Conservation (phyloP, 345 rosid genomes). For the Sonneratia caseolaris region DNA sequence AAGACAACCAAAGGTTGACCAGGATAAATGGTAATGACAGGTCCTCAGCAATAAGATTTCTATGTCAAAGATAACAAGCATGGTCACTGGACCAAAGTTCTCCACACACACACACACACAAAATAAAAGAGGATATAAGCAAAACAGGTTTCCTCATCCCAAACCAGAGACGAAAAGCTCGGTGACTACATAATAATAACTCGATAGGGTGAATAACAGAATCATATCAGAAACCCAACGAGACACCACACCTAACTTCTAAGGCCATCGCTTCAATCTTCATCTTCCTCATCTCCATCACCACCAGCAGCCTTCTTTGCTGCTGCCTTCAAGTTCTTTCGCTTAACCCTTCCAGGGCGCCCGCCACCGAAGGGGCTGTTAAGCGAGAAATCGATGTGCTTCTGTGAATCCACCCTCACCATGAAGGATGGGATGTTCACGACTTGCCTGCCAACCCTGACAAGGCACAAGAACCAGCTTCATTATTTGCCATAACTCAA, state of each 20-base stretch:
- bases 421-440: conserved; percentile 40
- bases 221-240: background rate
- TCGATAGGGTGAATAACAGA: background rate
- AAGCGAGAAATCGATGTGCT: conserved; percentile 39
- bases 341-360: conserved; percentile 42
- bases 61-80: background rate
- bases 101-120: too few relatives aligned
- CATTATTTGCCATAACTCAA: background rate
- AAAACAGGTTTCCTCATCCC: background rate
- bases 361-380: conserved; percentile 40
- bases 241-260: background rate
- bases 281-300: conserved; percentile 42
- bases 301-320: conserved; percentile 44
- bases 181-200: background rate
- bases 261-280: conserved; percentile 13
- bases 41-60: background rate
- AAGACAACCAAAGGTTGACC: background rate
- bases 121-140: background rate
- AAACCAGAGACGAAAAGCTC: background rate
- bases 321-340: conserved; percentile 39
- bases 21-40: background rate
- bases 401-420: conserved; percentile 42
- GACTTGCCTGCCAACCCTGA: conserved; percentile 45
- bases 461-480: background rate
- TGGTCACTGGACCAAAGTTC: background rate